These are phyloP conservation scores for Smittium mucronatum DNA, from an alignment of 371 early-diverging fungal species.

Conservation along the genomic window DNA sequence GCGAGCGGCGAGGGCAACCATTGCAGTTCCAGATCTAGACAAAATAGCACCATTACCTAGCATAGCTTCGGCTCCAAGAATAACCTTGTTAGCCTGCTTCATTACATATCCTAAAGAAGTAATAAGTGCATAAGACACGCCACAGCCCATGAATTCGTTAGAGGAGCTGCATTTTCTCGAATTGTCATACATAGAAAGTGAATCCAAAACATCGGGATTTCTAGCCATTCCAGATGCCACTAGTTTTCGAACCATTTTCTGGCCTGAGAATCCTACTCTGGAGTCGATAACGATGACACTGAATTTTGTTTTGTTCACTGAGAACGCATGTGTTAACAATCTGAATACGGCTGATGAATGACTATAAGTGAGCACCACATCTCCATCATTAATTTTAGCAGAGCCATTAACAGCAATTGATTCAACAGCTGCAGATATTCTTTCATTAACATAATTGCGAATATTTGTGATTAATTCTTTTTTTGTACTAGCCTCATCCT, in stretches of 20 bases:
- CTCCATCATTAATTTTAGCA: conserved; percentile 84
- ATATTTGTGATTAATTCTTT: conserved; percentile 53
- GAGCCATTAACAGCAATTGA: conserved; percentile 65
- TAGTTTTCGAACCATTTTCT: conserved; percentile 21
- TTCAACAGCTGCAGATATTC: conserved; percentile 72
- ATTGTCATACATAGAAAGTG: not conserved
- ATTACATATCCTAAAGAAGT: conserved; percentile 55
- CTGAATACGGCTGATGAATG: conserved; percentile 73
- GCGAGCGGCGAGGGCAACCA: conserved; percentile 82
- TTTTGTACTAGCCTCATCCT: conserved; percentile 74
- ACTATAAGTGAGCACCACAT: conserved; percentile 84
- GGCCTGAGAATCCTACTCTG: conserved; percentile 81
- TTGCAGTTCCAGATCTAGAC: conserved; percentile 82
- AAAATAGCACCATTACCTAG: conserved; percentile 87
- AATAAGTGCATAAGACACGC: conserved; percentile 28
- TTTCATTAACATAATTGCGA: conserved; percentile 76
- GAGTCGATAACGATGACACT: conserved; percentile 87
- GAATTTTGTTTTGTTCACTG: conserved; percentile 37
- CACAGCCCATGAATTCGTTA: conserved; percentile 9
- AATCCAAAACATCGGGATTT: not conserved
- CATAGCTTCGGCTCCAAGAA: conserved; percentile 85
- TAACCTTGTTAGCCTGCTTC: conserved; percentile 77
- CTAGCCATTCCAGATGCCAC: conserved; percentile 24
- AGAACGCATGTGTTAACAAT: conserved; percentile 57
- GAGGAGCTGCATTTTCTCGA: too few species aligned